Evolutionary conservation across 2,329 filamentous ascomycete genomes (phyloP).

Genomic region (Aaosphaeria pasadenensis): DNA sequence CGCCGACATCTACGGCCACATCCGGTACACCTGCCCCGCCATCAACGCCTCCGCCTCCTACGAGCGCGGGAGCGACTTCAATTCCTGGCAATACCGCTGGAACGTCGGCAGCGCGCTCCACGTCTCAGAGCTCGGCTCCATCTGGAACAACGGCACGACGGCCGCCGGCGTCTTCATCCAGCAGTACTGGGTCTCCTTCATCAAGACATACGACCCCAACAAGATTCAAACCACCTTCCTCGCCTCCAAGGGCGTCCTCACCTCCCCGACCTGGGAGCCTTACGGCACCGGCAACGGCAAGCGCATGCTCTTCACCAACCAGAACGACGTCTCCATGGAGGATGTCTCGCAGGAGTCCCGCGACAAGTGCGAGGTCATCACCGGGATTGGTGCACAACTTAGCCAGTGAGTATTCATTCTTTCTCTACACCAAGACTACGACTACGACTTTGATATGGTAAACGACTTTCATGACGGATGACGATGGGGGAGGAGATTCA

Average conservation of each 20-base stretch:
- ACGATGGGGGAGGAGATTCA: no score
- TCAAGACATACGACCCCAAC: slow-evolving; percentile 40
- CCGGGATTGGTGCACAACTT: slow-evolving; percentile 23
- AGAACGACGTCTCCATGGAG: slow-evolving; percentile 29
- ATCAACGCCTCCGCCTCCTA: slow-evolving; percentile 39
- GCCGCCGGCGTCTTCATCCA: slow-evolving; percentile 29
- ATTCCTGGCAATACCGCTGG: slow-evolving; percentile 49
- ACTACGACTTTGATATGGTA: neutral
- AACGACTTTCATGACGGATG: no score
- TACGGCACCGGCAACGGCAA: slow-evolving; percentile 15
- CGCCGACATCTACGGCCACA: slow-evolving; percentile 45
- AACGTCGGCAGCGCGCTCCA: slow-evolving; percentile 43
- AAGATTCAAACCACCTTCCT: slow-evolving; percentile 25
- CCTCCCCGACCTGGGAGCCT: slow-evolving; percentile 25
- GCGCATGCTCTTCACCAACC: slow-evolving; percentile 24
- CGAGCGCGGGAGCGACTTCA: slow-evolving; percentile 20
- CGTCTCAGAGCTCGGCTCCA: slow-evolving; percentile 35
- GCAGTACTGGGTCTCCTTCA: slow-evolving; percentile 47
- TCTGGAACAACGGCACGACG: slow-evolving; percentile 36
- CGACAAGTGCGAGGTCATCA: slow-evolving; percentile 20
- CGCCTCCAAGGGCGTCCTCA: slow-evolving; percentile 10
- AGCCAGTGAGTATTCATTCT: slow-evolving; percentile 25
- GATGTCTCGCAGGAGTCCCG: slow-evolving; percentile 16
- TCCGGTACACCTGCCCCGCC: slow-evolving; percentile 49
- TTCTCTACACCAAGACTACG: neutral